Evolutionary conservation across 2,329 filamentous ascomycete species (phyloP).

Genomic region (Neurospora crassa): DNA sequence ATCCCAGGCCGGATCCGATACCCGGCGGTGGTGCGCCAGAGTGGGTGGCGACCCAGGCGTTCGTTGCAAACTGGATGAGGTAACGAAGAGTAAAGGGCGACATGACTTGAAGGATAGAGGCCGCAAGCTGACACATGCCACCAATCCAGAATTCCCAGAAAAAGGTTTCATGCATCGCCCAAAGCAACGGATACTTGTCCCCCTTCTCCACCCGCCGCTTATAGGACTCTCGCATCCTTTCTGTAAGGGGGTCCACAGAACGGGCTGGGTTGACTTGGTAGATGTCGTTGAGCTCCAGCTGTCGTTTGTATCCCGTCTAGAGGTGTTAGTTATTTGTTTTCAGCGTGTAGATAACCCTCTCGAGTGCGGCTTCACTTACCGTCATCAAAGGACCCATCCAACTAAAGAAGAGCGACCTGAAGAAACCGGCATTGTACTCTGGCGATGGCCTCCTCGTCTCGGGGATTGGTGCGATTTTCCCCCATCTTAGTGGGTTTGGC

Average conservation of each 20-base stretch:
- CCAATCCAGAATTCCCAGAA: constrained; percentile 77
- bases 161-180: constrained; percentile 81
- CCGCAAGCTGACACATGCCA: constrained; percentile 63
- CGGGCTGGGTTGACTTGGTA: constrained; percentile 81
- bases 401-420: constrained; percentile 71
- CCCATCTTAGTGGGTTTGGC: constrained; percentile 53
- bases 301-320: constrained; percentile 74
- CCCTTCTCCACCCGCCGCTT: constrained; percentile 56
- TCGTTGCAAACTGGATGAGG: constrained; percentile 73
- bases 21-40: constrained; percentile 46
- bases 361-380: constrained; percentile 33
- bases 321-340: constrained; percentile 3
- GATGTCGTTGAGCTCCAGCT: constrained; percentile 74
- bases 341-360: neutral
- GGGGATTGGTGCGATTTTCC: constrained; percentile 44
- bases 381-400: constrained; percentile 88
- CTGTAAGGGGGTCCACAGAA: constrained; percentile 58
- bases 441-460: constrained; percentile 44
- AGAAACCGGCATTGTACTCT: constrained; percentile 64
- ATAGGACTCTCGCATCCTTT: constrained; percentile 59
- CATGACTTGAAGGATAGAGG: constrained; percentile 69
- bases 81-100: constrained; percentile 79
- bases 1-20: constrained; percentile 67
- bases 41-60: constrained; percentile 61
- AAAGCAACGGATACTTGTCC: constrained; percentile 63